Evolutionary conservation across 371 early-diverging fungal species (phyloP).

Genomic region (Nematocida ironsii): DNA sequence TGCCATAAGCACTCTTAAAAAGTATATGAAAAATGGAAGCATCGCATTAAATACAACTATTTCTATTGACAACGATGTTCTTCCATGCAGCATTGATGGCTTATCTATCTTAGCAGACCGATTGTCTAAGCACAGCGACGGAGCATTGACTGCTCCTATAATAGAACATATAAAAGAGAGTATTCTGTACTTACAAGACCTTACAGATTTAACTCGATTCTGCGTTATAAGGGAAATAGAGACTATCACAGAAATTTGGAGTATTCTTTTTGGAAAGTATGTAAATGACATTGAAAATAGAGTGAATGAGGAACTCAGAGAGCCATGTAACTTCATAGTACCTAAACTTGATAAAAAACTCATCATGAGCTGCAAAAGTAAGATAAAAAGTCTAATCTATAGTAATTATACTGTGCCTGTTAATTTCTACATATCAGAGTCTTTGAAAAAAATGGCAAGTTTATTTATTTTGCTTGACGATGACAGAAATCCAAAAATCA

Average conservation of each 20-base stretch:
- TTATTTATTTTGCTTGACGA: too few relatives aligned
- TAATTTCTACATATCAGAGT: background rate
- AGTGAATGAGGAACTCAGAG: background rate
- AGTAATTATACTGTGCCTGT: background rate
- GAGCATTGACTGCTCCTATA: background rate
- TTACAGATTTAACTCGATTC: background rate
- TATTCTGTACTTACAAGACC: background rate
- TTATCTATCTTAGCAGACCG: background rate
- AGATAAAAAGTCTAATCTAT: background rate
- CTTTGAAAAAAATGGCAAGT: too few relatives aligned
- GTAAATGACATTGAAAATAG: background rate
- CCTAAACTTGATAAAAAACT: background rate
- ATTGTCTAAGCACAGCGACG: background rate
- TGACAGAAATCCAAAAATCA: too few relatives aligned
- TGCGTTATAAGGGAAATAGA: background rate
- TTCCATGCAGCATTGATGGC: background rate
- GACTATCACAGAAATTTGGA: background rate
- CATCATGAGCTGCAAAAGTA: background rate
- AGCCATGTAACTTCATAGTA: background rate
- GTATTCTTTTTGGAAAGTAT: background rate
- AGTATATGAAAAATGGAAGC: background rate
- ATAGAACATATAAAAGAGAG: background rate
- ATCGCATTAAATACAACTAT: background rate
- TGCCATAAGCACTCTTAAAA: too few relatives aligned
- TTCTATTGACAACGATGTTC: background rate